Conservation (phyloP, 257 asterid species). For the Fraxinus americana region DNA sequence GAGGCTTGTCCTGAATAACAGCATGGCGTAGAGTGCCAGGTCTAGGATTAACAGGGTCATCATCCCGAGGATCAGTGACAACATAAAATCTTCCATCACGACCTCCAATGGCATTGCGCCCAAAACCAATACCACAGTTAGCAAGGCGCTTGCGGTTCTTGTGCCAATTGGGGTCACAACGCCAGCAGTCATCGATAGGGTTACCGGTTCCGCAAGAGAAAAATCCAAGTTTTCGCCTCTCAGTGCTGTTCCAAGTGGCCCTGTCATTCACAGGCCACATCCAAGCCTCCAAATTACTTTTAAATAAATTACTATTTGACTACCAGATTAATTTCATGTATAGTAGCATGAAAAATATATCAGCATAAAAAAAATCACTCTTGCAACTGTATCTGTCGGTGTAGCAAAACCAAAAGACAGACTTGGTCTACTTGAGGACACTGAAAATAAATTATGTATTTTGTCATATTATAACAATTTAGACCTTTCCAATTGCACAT, state of each 20-base stretch:
- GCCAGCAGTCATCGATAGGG: slow-evolving; percentile 95
- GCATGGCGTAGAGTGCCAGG: slow-evolving; percentile 95
- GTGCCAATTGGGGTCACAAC: slow-evolving; percentile 81
- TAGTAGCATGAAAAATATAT: neutral
- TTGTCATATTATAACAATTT: neutral
- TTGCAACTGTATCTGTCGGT: neutral
- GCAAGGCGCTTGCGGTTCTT: slow-evolving; percentile 86
- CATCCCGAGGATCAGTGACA: slow-evolving; percentile 70
- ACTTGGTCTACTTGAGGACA: neutral
- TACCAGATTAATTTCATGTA: neutral
- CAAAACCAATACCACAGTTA: slow-evolving; percentile 87
- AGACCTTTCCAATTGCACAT: neutral
- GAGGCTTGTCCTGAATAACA: slow-evolving; percentile 84
- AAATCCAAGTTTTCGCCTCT: slow-evolving; percentile 80
- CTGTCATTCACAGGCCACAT: slow-evolving; percentile 39
- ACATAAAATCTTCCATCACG: slow-evolving; percentile 82
- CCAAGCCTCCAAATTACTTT: neutral
- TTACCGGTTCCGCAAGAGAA: slow-evolving; percentile 93
- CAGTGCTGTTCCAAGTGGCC: slow-evolving; percentile 76
- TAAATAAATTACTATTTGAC: neutral
- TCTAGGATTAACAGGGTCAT: slow-evolving; percentile 79
- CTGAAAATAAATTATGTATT: neutral
- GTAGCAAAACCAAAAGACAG: slow-evolving; percentile 1
- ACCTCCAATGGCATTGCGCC: slow-evolving; percentile 91
- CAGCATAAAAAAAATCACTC: neutral